Percentiles rank a stretch among this genome's conserved stretches.
Evolutionary conservation across 2,329 filamentous ascomycete species (phyloP).

Genomic region (Aspergillus floridensis): DNA sequence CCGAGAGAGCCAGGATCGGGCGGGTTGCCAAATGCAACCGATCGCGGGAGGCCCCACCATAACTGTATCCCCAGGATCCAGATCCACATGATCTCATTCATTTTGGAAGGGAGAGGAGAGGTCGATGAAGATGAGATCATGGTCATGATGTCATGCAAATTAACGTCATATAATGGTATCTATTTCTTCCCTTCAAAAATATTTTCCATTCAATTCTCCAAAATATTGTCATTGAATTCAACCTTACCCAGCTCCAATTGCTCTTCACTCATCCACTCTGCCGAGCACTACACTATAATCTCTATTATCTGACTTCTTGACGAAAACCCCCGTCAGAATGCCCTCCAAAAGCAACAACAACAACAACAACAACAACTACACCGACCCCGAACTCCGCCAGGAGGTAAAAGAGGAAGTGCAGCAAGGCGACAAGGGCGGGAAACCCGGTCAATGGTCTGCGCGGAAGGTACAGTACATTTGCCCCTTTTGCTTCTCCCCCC

Average conservation of each 20-base stretch:
- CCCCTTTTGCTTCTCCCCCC: too few species aligned
- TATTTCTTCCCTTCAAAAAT: too few species aligned
- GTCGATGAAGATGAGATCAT: background rate
- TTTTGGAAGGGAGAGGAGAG: background rate
- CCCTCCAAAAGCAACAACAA: conserved; percentile 29
- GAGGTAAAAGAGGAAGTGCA: conserved; percentile 50
- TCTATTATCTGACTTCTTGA: background rate
- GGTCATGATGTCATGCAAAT: background rate
- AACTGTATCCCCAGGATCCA: background rate
- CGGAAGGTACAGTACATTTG: conserved; percentile 37
- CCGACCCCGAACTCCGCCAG: conserved; percentile 46
- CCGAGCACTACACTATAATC: too few species aligned
- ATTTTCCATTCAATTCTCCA: too few species aligned
- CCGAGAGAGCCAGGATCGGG: background rate
- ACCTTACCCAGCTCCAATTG: too few species aligned
- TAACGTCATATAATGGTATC: background rate
- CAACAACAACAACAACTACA: conserved; percentile 46
- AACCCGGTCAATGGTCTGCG: conserved; percentile 51
- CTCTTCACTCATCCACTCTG: too few species aligned
- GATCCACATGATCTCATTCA: background rate
- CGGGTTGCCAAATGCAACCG: background rate
- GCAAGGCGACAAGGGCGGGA: conserved; percentile 46
- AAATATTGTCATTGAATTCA: too few species aligned
- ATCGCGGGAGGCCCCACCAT: background rate
- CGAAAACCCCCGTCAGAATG: background rate